Conservation (phyloP, 345 rosid species). For the Toxicodendron radicans region DNA sequence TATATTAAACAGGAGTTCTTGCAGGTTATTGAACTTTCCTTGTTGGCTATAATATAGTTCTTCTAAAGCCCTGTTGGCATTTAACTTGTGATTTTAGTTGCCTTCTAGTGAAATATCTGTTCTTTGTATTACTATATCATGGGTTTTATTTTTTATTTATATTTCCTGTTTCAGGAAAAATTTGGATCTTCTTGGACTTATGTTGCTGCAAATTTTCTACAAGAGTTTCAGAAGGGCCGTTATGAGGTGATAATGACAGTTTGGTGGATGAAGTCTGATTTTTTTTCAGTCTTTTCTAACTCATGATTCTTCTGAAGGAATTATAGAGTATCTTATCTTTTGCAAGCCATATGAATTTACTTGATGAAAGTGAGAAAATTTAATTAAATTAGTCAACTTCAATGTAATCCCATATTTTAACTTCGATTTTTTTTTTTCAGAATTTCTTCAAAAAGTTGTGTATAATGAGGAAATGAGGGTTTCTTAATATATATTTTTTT, state of each 20-base stretch:
- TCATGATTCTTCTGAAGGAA: slow-evolving; percentile 13
- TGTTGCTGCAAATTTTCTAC: slow-evolving; percentile 66
- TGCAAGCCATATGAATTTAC: background rate
- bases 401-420: background rate
- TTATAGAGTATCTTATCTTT: slow-evolving; percentile 5
- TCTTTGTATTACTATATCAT: slow-evolving; percentile 1
- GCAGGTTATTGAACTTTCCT: slow-evolving; percentile 50
- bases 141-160: background rate
- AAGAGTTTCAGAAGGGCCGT: slow-evolving; percentile 59
- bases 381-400: background rate
- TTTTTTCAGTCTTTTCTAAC: slow-evolving; percentile 4
- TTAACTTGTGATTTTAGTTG: slow-evolving; percentile 12
- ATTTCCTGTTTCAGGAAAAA: slow-evolving; percentile 56
- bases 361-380: background rate
- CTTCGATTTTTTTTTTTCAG: background rate
- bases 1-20: slow-evolving; percentile 65
- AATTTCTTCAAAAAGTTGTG: background rate
- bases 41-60: slow-evolving; percentile 21
- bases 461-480: background rate
- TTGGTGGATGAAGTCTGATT: slow-evolving; percentile 1
- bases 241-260: slow-evolving; percentile 57
- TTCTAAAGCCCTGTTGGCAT: slow-evolving; percentile 13
- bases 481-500: too few relatives aligned
- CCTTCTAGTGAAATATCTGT: background rate
- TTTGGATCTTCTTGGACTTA: slow-evolving; percentile 86